Evolutionary conservation across 345 rosid species (phyloP), one percentile per base, ranked within the genome.

Genomic region (Geranium brycei): DNA sequence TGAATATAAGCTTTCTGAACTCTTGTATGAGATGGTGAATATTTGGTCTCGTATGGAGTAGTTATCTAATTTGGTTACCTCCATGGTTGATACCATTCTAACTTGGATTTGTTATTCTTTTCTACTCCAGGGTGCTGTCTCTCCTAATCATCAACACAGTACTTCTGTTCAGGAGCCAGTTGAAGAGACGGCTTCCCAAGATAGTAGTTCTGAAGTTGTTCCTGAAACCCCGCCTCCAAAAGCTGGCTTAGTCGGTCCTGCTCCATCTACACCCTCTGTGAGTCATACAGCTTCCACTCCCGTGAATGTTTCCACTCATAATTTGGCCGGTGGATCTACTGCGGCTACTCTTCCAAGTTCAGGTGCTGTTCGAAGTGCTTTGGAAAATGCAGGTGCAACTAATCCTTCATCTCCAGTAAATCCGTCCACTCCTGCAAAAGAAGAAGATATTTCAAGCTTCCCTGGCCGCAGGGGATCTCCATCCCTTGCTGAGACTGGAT

Each of bases 141-240:
- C 73, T 68, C 71, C 86, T 64, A 51, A 75, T 35, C 78, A 77
- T 57, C 82, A 77, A 64, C 87, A 76, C 71, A 73, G 72, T 72
- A 63, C 86, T 63, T 78, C 80, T 65, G 68, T 67, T 68, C 84
- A 73, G 65, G 96, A 88, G 75, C 86, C 78, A 76, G 75, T 74
- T 30, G 96, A 91, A 71, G 97, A 87, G 64, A 66, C 81, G 31
- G 73, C 83, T 72, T 77, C 84, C 38, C 85, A 66, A 63, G 89
- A 95, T 74, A 77, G 80, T 74, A 88, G 69, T 78, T 67, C 88
- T 72, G 97, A 88, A 58, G 58, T 70, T 35, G 73, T 66, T 69
- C 70, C 83, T 13, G 84, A 75, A 75, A 83, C 92, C 63, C 89
- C 87, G 57, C 93, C 96, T 56, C 62, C 89, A 35, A 91, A 85